phyloP scores from a whole-genome alignment of 1,284 basidiomycete genomes.

The Neonothopanus nambi region DNA sequence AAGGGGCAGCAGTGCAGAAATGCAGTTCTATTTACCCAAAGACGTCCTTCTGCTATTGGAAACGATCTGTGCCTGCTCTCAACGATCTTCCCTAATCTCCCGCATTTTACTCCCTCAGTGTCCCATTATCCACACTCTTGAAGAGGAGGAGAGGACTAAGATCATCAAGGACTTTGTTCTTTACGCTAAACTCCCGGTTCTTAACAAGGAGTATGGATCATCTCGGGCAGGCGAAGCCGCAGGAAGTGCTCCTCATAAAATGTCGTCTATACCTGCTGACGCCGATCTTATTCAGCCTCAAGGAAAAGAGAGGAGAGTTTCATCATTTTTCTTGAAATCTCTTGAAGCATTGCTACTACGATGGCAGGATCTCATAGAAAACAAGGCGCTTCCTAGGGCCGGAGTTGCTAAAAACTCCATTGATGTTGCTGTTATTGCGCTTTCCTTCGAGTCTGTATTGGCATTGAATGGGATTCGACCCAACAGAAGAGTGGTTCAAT shows the following conservation, averaged over 20 bases:
- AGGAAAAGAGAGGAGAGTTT: constrained; percentile 64
- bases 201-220: background rate
- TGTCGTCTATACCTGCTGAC: constrained; percentile 15
- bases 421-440: constrained; percentile 64
- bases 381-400: constrained; percentile 43
- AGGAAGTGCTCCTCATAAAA: background rate
- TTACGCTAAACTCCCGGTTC: constrained; percentile 55
- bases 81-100: constrained; percentile 45
- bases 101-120: constrained; percentile 64
- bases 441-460: constrained; percentile 72
- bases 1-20: constrained; percentile 39
- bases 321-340: constrained; percentile 59
- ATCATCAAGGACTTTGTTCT: constrained; percentile 73
- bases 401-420: constrained; percentile 67
- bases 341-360: constrained; percentile 52
- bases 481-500: constrained; percentile 61
- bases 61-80: constrained; percentile 57
- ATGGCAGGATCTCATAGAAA: constrained; percentile 46
- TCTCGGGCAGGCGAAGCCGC: background rate
- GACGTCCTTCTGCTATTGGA: constrained; percentile 70
- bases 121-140: constrained; percentile 57
- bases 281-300: constrained; percentile 42
- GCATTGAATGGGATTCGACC: constrained; percentile 60
- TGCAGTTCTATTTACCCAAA: constrained; percentile 51
- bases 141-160: constrained; percentile 56